Base-by-base conservation (phyloP, 352 stramenopile genomes). In the Elongisporangium undulatum region DNA sequence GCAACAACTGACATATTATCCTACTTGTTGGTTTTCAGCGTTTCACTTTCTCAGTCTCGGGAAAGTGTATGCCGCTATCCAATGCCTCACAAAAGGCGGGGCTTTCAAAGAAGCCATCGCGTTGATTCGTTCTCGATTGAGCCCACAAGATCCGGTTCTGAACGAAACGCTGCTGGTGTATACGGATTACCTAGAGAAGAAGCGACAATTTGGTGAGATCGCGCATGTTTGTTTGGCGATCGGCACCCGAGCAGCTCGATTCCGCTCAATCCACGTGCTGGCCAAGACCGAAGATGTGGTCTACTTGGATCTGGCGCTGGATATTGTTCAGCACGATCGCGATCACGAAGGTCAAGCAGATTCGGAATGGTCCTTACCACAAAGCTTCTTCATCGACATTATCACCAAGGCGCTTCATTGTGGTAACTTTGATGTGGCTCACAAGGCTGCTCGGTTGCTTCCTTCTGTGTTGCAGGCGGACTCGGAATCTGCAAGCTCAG, bases 81-180 rank as follows among this genome's bases (percentile, higher is more conserved):
- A 66, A 23, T 77, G 73, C 51, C 65, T 90, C 17, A 54, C 68
- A 24, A 71, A 67, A 21, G 74, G 71, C 3, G 49, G 68, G 13
- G 61, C 76, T 39, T 86, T 74, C 56, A 59, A 58, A 2, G 85
- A 94, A 77, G 85, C 85, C 2, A 56, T 91, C 13, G 73, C 71
- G 4, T 66, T 94, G 21, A 73, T 82, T 58, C 51, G 64, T 22
- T 68, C 73, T 21, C 72, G 75, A 9, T 68, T 87, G 19, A 73
- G 76, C 13, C 51, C 69, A 2, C 55, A 52, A 12, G 74, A 90
- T 45, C 59, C 68, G 15, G 56, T 90, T 1, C 52, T 83, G 13
- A n/a, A 66, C 2, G 62, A 74, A 15, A 80, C 68, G 0, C 53
- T 75, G 62, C 68, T 71, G 63, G 64, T 70, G 23, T 83, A 82